Conservation (phyloP, 192 early-diverging fungal genomes). For the Dissophora globulifera region DNA sequence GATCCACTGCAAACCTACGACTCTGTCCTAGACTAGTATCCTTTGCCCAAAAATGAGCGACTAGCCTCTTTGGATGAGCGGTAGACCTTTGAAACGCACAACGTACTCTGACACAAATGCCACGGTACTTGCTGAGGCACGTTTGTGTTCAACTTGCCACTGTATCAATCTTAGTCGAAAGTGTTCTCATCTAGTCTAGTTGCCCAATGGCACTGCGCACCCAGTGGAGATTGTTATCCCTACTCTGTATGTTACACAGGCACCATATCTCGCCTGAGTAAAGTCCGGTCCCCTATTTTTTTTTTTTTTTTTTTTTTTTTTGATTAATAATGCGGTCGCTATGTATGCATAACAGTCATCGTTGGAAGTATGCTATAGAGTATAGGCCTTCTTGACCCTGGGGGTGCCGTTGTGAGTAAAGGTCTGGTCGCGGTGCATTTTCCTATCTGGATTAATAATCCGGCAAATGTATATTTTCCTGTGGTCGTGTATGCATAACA, state of each 20-base stretch:
- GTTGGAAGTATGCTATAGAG: no score
- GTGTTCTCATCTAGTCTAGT: background rate
- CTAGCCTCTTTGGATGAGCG: background rate
- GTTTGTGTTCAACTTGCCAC: background rate
- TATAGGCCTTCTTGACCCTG: no score
- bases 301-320: no score
- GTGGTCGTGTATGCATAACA: slow-evolving; percentile 1
- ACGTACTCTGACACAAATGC: background rate
- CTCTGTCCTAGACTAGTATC: background rate
- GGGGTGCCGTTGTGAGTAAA: no score
- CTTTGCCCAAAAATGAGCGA: background rate
- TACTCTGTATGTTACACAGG: background rate
- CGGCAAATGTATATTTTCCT: no score
- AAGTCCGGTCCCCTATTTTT: no score
- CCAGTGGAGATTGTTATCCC: slow-evolving; percentile 10
- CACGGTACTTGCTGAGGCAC: background rate
- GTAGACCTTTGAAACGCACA: background rate
- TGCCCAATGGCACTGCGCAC: background rate
- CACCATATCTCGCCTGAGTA: background rate
- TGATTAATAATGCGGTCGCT: no score
- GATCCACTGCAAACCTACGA: background rate
- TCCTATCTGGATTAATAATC: no score
- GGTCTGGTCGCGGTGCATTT: no score
- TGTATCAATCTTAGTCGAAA: background rate
- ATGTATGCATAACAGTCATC: no score